Base-by-base conservation (phyloP, 2,329 filamentous ascomycete genomes). In the Dactylellina drechsleri region DNA sequence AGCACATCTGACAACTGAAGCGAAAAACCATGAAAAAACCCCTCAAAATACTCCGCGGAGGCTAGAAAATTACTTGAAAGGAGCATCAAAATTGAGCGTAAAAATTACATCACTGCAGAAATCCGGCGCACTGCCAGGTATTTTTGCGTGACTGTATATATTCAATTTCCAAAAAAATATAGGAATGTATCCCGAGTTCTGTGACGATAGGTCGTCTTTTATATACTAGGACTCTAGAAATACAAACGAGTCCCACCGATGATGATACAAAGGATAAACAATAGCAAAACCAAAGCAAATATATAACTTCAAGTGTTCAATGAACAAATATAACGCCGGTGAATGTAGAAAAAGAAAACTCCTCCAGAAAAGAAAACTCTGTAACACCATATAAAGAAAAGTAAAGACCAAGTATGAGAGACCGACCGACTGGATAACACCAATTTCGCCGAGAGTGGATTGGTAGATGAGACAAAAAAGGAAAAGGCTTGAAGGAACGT, bases 391-490 rank as follows among this genome's bases (percentile, higher is more conserved):
- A 70, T 36, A 41, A 60, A 45, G 40, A 62, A 31, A 40, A 49
- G 23, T 20, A 61, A 41, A 41, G 31, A 50, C 20, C 4, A 52
- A 57, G 26, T 31, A 47, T 54, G 45, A 50, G 43, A 57, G 31
- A 36, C 20, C n/a, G 47, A 56, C 52, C 52, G 50, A 54, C 18
- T 31, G 31, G 36, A 31, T 23, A 70, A 70, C 66, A 70, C 57
- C 66, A 50, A 23, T 61, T 70, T 47, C 66, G 66, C 66, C 59
- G 66, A 70, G 61, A 40, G 18, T 66, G 62, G 31, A 50, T 66
- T 18, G 40, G 4, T 58, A 45, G 45, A 50, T 58, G 28, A 52
- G 36, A 41, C 18, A 16, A 28, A 4, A 45, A 47, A 7, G 20
- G 41, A 50, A 50, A 52, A 40, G 5, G 52, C 6, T 36, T 10